These are phyloP conservation scores for Zangia roseola DNA, from an alignment of 768 basidiomycete species.

Conservation along the genomic window DNA sequence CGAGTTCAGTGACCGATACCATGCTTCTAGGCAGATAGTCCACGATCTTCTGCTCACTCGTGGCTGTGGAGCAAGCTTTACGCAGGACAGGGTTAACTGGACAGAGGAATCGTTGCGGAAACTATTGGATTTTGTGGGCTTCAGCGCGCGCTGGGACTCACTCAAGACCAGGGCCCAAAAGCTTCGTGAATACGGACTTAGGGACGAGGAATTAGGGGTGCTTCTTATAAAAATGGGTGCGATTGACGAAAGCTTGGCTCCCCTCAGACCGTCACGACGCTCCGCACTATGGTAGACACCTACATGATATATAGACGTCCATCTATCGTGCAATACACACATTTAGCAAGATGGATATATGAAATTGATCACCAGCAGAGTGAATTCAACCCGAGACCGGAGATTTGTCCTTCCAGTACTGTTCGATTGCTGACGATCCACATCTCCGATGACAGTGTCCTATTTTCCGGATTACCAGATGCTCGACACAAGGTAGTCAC, in stretches of 20 bases:
- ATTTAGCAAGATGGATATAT: no score
- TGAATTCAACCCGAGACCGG: no score
- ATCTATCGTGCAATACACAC: no score
- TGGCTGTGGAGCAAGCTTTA: constrained; percentile 17
- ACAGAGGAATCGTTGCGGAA: constrained; percentile 20
- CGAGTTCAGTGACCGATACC: constrained; percentile 27
- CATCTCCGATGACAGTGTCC: no score
- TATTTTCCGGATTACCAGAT: no score
- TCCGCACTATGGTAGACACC: constrained; percentile 3
- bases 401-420: no score
- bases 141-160: constrained; percentile 21
- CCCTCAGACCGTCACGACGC: constrained; percentile 6
- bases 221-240: constrained; percentile 22
- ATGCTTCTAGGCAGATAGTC: constrained; percentile 20
- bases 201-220: constrained; percentile 18
- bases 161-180: constrained; percentile 22
- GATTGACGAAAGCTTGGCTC: constrained; percentile 20
- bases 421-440: no score
- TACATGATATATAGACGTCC: no score
- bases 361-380: no score
- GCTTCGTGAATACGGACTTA: constrained; percentile 28
- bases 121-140: constrained; percentile 22
- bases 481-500: no score
- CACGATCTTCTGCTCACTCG: constrained; percentile 21
- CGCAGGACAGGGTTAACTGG: constrained; percentile 25